Percentiles rank a stretch among this genome's conserved stretches.
Conservation (phyloP, 2,329 filamentous ascomycete genomes). For the Calonectria fujianensis region DNA sequence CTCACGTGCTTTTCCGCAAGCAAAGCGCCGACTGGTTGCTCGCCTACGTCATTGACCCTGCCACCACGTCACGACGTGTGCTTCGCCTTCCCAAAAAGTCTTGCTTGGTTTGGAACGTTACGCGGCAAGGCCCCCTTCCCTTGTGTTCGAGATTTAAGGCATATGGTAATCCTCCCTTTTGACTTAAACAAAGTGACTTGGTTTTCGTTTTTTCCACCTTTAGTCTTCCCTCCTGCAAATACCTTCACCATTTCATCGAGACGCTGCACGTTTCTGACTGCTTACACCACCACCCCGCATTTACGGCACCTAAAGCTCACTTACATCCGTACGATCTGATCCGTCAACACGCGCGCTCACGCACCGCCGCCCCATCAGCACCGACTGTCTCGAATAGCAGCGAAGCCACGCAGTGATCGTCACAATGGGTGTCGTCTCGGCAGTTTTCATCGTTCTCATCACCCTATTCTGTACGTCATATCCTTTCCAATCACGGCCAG, state of each 20-base stretch:
- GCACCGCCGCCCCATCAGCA: conserved; percentile 26
- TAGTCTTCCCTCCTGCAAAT: conserved; percentile 22
- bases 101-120: conserved; percentile 35
- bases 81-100: conserved; percentile 15
- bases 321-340: conserved; percentile 36
- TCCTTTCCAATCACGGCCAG: conserved; percentile 8
- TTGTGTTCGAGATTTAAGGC: conserved; percentile 31
- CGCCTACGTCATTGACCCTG: conserved; percentile 46
- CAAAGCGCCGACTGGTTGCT: conserved; percentile 8
- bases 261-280: conserved; percentile 21
- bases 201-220: background rate
- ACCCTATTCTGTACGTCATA: conserved; percentile 70
- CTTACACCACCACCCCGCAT: conserved; percentile 32
- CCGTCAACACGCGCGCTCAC: conserved; percentile 29
- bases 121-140: conserved; percentile 33
- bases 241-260: conserved; percentile 7
- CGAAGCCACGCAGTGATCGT: conserved; percentile 41
- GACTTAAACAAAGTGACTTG: background rate
- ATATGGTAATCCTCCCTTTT: background rate
- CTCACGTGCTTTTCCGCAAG: conserved; percentile 39
- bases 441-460: conserved; percentile 70
- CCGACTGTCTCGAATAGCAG: conserved; percentile 17
- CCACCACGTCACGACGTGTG: conserved; percentile 43
- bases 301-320: conserved; percentile 26
- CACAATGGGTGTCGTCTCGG: conserved; percentile 70